Percentiles rank a stretch among this genome's conserved stretches.
Conservation (phyloP, 257 asterid species). For the Plantago ovata region DNA sequence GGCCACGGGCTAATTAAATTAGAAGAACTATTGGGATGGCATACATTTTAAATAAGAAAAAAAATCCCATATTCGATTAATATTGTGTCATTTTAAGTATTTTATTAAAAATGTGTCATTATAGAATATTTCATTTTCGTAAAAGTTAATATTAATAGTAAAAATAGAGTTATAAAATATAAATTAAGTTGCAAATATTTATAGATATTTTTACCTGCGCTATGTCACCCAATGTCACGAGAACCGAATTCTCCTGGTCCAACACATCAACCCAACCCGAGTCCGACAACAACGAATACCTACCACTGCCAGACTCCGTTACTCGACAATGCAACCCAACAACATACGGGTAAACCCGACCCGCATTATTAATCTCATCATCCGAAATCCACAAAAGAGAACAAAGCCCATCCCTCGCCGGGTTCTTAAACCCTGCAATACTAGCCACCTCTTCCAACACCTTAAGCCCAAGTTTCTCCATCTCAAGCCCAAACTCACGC, state of each 20-base stretch:
- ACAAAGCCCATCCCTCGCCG: slow-evolving; percentile 34
- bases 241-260: slow-evolving; percentile 43
- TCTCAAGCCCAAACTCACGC: slow-evolving; percentile 40
- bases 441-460: slow-evolving; percentile 43
- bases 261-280: slow-evolving; percentile 59
- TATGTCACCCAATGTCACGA: slow-evolving; percentile 72
- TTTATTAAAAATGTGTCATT: too few species aligned
- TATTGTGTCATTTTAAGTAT: too few species aligned
- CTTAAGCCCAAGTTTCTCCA: slow-evolving; percentile 54
- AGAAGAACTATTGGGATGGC: too few species aligned
- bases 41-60: too few species aligned
- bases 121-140: too few species aligned
- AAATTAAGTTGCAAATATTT: not conserved
- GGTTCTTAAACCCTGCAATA: slow-evolving; percentile 51
- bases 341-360: slow-evolving; percentile 63
- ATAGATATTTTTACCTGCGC: slow-evolving; percentile 46
- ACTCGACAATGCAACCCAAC: slow-evolving; percentile 56
- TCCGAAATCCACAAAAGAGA: slow-evolving; percentile 61
- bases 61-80: too few species aligned
- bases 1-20: too few species aligned
- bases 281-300: slow-evolving; percentile 45
- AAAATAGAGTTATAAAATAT: too few species aligned
- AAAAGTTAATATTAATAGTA: too few species aligned
- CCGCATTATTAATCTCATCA: slow-evolving; percentile 27
- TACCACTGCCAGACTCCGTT: slow-evolving; percentile 28